These are phyloP conservation scores for Tylopilus orsonianus DNA, from an alignment of 1,284 basidiomycete genomes.

Conservation along the genomic window DNA sequence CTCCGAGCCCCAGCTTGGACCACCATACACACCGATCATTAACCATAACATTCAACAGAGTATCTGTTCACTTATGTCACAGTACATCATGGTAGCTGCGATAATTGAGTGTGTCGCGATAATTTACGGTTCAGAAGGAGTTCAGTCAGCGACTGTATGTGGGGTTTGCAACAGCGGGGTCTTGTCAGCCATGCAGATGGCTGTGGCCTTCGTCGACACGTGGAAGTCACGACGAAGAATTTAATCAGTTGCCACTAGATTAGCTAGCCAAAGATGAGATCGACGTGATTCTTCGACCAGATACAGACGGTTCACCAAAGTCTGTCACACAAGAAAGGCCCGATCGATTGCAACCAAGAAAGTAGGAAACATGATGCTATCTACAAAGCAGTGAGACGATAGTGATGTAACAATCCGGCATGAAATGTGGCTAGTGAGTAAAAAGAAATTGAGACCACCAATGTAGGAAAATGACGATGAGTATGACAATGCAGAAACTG, in stretches of 20 bases:
- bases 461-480: conserved; percentile 5
- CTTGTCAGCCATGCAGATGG: background rate
- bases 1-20: no score
- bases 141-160: background rate
- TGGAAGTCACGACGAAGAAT: conserved; percentile 11
- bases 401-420: background rate
- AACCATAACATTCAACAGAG: no score
- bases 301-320: background rate
- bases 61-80: no score
- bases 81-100: no score
- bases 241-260: background rate
- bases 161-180: background rate
- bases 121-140: background rate
- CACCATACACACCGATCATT: no score
- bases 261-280: conserved; percentile 3
- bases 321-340: background rate
- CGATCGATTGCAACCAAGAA: conserved; percentile 11
- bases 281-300: background rate
- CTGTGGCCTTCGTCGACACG: conserved; percentile 14
- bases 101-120: background rate
- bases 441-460: background rate
- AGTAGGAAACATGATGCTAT: conserved; percentile 1
- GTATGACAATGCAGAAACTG: conserved; percentile 7
- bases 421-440: conserved; percentile 5
- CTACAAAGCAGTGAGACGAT: conserved; percentile 4